Conservation (phyloP, 495 filamentous ascomycete genomes). For the Pseudoneurospora amorphoporcata region DNA sequence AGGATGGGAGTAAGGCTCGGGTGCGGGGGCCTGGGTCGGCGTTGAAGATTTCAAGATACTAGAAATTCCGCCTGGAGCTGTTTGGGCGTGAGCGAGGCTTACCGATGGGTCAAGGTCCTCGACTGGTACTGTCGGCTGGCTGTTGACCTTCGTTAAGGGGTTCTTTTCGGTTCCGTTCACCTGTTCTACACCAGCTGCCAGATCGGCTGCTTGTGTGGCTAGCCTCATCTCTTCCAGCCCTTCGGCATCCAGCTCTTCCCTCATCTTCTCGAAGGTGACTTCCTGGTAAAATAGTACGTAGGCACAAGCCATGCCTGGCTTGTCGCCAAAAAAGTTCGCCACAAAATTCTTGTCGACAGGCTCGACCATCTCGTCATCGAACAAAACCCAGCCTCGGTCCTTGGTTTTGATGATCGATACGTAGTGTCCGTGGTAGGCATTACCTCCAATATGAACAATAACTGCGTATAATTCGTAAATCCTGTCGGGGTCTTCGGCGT, state of each 20-base stretch:
- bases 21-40: conserved; percentile 20
- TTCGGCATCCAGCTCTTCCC: conserved; percentile 73
- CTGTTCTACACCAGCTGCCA: conserved; percentile 33
- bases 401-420: conserved; percentile 96
- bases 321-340: conserved; percentile 94
- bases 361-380: conserved; percentile 97
- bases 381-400: conserved; percentile 89
- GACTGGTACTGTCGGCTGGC: conserved; percentile 25
- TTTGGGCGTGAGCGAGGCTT: conserved; percentile 48
- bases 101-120: conserved; percentile 45
- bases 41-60: not conserved
- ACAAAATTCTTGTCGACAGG: conserved; percentile 95
- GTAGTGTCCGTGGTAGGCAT: conserved; percentile 95
- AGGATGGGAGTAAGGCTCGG: conserved; percentile 15
- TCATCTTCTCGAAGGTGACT: conserved; percentile 80
- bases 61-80: conserved; percentile 40
- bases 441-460: conserved; percentile 97
- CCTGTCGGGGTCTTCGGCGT: conserved; percentile 88
- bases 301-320: conserved; percentile 81
- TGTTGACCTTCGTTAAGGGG: conserved; percentile 28
- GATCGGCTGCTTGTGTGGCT: conserved; percentile 44
- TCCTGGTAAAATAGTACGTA: conserved; percentile 98
- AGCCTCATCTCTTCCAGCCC: conserved; percentile 53
- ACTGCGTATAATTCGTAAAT: conserved; percentile 96
- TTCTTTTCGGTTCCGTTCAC: conserved; percentile 26